Evolutionary conservation across 2,329 filamentous ascomycete species (phyloP), one percentile per base, ranked within the genome.

Genomic region (Penicillium sp.): DNA sequence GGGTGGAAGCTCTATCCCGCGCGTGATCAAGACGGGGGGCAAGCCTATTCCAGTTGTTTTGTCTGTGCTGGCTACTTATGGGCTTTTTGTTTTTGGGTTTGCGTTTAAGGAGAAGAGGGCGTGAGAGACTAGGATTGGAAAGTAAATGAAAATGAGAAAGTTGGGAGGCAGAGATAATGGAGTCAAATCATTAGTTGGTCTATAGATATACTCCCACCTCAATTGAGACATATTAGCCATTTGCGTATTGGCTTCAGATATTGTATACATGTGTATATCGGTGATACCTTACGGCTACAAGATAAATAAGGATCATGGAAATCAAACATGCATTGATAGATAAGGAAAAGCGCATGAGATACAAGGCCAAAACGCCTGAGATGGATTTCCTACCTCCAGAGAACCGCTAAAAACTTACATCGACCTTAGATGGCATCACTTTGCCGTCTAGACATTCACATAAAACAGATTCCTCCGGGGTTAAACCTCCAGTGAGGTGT

Each of bases 31-130:
- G 68, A 79, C 83, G 37, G 77, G 79, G 60, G 66, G 65, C 9
- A 98, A 97, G 78, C 87, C 88, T 0, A 80, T 98, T 45, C 91
- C 93, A 1, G 77, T 86, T 49, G 81, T 84, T 10, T 73, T 98
- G 64, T 91, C 87, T 64, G 64, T 89, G 42, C 65, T 97, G 63
- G 88, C 91, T 13, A 74, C 82, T 9, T 88, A 87, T 67, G 91
- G 91, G 15, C 65, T 95, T 59, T 77, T 81, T 63, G 83, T 85
- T 22, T 97, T 93, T 73, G 90, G 88, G 53, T 78, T 77, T 63
- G 88, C 85, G 34, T 85, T 72, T 54, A 62, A 67, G 53, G 62
- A 58, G 45, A 69, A 66, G 61, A 64, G 58, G 52, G 58, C 55
- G 8, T 42, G n/a, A 24, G 22, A 7, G 1, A n/a, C 19, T 12